These are phyloP conservation scores for Lagenidium sp. DNA, from an alignment of 352 stramenopile species.

Conservation along the genomic window DNA sequence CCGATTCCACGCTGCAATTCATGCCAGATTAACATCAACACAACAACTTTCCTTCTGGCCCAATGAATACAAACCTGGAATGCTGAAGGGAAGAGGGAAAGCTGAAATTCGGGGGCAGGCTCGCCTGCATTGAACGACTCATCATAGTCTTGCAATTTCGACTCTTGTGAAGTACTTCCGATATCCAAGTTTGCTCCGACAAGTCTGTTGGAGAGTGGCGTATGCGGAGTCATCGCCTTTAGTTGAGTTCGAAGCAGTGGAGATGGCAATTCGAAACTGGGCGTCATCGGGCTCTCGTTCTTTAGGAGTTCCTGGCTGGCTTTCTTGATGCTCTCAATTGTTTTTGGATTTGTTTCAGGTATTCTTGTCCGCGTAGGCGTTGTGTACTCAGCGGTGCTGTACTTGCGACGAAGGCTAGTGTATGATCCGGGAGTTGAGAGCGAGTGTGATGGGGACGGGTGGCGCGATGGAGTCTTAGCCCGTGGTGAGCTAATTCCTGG, in stretches of 20 bases:
- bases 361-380: slow-evolving; percentile 26
- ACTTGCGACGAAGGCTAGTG: slow-evolving; percentile 57
- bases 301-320: slow-evolving; percentile 22
- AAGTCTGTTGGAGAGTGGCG: slow-evolving; percentile 74
- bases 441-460: slow-evolving; percentile 5
- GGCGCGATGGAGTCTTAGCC: not conserved
- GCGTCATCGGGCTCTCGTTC: slow-evolving; percentile 50
- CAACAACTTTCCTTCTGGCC: not conserved
- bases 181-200: slow-evolving; percentile 70
- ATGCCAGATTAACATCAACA: not conserved
- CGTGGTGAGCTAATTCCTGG: slow-evolving; percentile 6
- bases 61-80: slow-evolving; percentile 47
- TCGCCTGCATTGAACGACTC: slow-evolving; percentile 56
- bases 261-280: slow-evolving; percentile 62
- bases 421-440: slow-evolving; percentile 18
- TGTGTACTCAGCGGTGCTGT: slow-evolving; percentile 41
- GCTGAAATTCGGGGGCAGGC: slow-evolving; percentile 59
- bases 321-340: slow-evolving; percentile 20
- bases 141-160: slow-evolving; percentile 56
- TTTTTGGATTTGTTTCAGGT: slow-evolving; percentile 17
- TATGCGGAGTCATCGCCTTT: slow-evolving; percentile 78
- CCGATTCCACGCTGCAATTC: slow-evolving; percentile 45
- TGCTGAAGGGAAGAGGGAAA: slow-evolving; percentile 53
- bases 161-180: slow-evolving; percentile 58
- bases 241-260: slow-evolving; percentile 70